Conservation (phyloP, 2,329 filamentous ascomycete species). For the Alternaria dauci region DNA sequence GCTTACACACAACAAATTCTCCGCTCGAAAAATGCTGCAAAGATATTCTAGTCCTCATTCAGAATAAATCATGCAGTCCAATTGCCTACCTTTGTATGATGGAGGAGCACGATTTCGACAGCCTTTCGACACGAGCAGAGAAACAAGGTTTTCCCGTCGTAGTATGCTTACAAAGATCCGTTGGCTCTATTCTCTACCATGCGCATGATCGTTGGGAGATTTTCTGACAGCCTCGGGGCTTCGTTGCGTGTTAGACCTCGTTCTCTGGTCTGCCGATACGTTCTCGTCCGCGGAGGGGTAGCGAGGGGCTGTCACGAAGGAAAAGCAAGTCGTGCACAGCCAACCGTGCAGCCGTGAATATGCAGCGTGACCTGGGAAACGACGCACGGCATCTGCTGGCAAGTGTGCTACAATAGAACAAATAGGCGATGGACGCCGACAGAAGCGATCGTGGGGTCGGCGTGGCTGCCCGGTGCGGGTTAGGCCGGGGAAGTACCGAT, state of each 20-base stretch:
- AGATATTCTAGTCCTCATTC: too few relatives aligned
- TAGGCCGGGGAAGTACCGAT: conserved; percentile 21
- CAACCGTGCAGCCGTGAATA: conserved; percentile 7
- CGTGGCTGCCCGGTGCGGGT: conserved; percentile 19
- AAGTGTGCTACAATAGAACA: conserved; percentile 7
- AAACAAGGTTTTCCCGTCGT: not conserved
- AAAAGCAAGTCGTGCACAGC: conserved; percentile 3
- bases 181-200: not conserved
- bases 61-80: too few relatives aligned
- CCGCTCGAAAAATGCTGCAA: not conserved
- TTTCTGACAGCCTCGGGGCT: not conserved
- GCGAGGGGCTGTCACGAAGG: not conserved
- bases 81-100: not conserved
- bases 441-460: conserved; percentile 23
- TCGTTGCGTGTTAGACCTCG: not conserved
- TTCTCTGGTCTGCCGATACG: not conserved
- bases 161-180: not conserved
- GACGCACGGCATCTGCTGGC: conserved; percentile 6
- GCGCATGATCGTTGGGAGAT: not conserved
- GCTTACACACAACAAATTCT: not conserved
- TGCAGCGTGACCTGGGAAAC: conserved; percentile 17
- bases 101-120: not conserved
- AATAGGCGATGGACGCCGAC: conserved; percentile 21
- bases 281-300: not conserved
- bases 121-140: not conserved